Evolutionary conservation across 805 yeast species (phyloP).

Genomic region (Hyphopichia homilentoma): DNA sequence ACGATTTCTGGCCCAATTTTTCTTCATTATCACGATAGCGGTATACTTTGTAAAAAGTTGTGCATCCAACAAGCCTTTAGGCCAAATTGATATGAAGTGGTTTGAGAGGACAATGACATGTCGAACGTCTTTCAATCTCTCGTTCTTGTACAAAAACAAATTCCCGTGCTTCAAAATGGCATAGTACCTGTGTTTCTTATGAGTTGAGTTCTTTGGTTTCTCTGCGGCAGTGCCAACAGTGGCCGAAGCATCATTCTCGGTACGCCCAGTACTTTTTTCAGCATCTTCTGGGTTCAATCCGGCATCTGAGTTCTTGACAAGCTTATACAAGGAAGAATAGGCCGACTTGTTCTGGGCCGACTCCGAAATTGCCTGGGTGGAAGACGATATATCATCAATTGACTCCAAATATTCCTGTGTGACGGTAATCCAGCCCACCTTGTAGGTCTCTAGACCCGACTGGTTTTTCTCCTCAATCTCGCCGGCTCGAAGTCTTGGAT

Average conservation of each 20-base stretch:
- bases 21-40: slow-evolving; percentile 69
- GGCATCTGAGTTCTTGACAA: slow-evolving; percentile 4
- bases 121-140: slow-evolving; percentile 57
- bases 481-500: slow-evolving; percentile 49
- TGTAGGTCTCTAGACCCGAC: slow-evolving; percentile 61
- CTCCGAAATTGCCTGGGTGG: slow-evolving; percentile 41
- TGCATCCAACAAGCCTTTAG: slow-evolving; percentile 68
- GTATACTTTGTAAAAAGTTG: slow-evolving; percentile 76
- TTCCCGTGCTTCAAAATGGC: slow-evolving; percentile 85
- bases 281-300: no score
- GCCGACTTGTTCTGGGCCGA: slow-evolving; percentile 48
- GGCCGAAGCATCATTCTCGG: slow-evolving; percentile 2
- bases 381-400: slow-evolving; percentile 44
- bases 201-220: slow-evolving; percentile 2
- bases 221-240: slow-evolving; percentile 1
- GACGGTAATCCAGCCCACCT: slow-evolving; percentile 80
- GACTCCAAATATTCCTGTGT: slow-evolving; percentile 63
- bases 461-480: slow-evolving; percentile 57
- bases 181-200: slow-evolving; percentile 57
- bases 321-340: slow-evolving; percentile 55
- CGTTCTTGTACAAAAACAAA: slow-evolving; percentile 77
- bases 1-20: slow-evolving; percentile 27
- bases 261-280: slow-evolving; percentile 5
- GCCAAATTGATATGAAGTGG: slow-evolving; percentile 80
- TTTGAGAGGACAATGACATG: slow-evolving; percentile 77